phyloP scores from a whole-genome alignment of 2,329 filamentous ascomycete species.

The Orbilia oligospora region DNA sequence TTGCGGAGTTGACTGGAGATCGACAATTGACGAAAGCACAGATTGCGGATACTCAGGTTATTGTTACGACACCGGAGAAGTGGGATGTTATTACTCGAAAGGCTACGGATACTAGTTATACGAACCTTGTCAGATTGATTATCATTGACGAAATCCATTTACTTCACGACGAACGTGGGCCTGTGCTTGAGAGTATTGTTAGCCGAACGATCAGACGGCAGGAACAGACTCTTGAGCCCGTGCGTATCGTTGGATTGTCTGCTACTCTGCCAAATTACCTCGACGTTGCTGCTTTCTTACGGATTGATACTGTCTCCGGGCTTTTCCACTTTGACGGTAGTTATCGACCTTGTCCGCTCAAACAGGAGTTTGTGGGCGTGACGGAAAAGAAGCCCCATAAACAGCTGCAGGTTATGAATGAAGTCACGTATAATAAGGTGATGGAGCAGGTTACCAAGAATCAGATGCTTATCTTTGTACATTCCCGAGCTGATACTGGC shows the following conservation, averaged over 20 bases:
- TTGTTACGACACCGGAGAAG: constrained; percentile 98
- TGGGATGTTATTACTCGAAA: constrained; percentile 99
- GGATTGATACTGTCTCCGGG: constrained; percentile 86
- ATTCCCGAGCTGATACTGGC: constrained; percentile 96
- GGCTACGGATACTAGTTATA: constrained; percentile 96
- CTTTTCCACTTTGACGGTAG: constrained; percentile 97
- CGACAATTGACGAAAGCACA: constrained; percentile 98
- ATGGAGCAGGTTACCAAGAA: constrained; percentile 93
- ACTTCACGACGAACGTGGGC: constrained; percentile 95
- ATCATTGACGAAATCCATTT: constrained; percentile 99
- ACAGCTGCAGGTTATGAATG: constrained; percentile 99
- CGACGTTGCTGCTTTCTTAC: constrained; percentile 94
- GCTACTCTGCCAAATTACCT: constrained; percentile 96
- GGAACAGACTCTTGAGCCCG: constrained; percentile 93
- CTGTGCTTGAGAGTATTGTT: constrained; percentile 96
- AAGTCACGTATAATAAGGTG: constrained; percentile 97
- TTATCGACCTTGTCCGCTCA: constrained; percentile 91
- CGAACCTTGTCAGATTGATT: constrained; percentile 93
- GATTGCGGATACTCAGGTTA: constrained; percentile 96
- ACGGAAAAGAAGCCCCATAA: constrained; percentile 99
- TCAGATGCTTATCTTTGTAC: constrained; percentile 99
- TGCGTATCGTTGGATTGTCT: constrained; percentile 91
- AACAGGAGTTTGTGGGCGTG: constrained; percentile 96
- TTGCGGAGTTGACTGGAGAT: constrained; percentile 96
- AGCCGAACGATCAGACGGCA: constrained; percentile 91